Evolutionary conservation across 2,329 filamentous ascomycete genomes (phyloP).

Genomic region (Cladosporium cucumerinum): DNA sequence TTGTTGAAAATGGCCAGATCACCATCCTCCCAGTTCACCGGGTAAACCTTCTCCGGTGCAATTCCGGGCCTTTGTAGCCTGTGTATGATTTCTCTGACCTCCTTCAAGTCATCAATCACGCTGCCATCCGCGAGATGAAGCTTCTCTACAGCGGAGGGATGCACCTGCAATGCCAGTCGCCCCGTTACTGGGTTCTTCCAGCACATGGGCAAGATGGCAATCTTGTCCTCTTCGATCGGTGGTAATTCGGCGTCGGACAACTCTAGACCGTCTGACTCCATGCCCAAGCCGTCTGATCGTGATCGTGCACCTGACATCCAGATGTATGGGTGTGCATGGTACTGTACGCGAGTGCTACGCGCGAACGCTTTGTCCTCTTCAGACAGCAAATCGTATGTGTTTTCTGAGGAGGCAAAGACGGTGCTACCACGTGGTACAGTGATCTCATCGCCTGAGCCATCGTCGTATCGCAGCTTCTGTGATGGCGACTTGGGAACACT

Average conservation of each 20-base stretch:
- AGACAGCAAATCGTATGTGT: conserved; percentile 66
- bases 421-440: conserved; percentile 71
- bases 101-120: conserved; percentile 64
- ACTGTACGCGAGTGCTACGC: conserved; percentile 65
- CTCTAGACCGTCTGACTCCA: conserved; percentile 65
- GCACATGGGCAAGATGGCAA: conserved; percentile 71
- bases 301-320: conserved; percentile 73
- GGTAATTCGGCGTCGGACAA: conserved; percentile 59
- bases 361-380: conserved; percentile 65
- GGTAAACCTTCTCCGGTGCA: conserved; percentile 63
- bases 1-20: conserved; percentile 79
- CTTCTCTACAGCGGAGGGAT: conserved; percentile 67
- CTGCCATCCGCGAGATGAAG: conserved; percentile 65
- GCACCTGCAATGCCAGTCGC: conserved; percentile 66
- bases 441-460: conserved; percentile 63
- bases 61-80: conserved; percentile 70
- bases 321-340: conserved; percentile 75
- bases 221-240: conserved; percentile 61
- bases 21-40: conserved; percentile 74
- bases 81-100: conserved; percentile 69
- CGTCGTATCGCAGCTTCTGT: conserved; percentile 70
- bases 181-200: conserved; percentile 74
- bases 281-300: conserved; percentile 65
- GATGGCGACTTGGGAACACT: conserved; percentile 63
- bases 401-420: conserved; percentile 68